Conservation (phyloP, 202 grass and related monocot genomes). For the Zoysia matrella region DNA sequence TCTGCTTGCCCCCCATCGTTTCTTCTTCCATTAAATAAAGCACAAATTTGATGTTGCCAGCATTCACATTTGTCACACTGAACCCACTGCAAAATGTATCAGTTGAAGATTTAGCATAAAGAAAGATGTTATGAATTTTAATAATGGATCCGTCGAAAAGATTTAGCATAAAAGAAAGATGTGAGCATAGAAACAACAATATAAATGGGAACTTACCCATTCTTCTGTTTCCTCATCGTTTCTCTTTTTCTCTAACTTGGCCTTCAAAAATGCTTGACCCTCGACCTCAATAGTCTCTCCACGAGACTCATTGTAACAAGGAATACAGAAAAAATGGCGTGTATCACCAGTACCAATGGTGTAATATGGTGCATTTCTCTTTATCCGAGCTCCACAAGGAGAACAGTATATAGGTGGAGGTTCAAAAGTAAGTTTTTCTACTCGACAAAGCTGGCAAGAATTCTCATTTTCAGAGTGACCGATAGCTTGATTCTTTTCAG, state of each 20-base stretch:
- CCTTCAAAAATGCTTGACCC: constrained; percentile 66
- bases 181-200: constrained; percentile 40
- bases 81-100: constrained; percentile 81
- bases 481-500: too few relatives aligned
- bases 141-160: constrained; percentile 46
- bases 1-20: constrained; percentile 98
- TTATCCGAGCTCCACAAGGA: too few relatives aligned
- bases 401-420: too few relatives aligned
- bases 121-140: too few relatives aligned
- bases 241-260: constrained; percentile 87
- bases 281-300: constrained; percentile 92
- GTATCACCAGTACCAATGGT: too few relatives aligned
- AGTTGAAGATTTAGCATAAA: constrained; percentile 50
- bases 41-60: constrained; percentile 99
- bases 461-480: too few relatives aligned
- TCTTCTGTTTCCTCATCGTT: constrained; percentile 99
- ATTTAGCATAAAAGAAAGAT: constrained; percentile 42
- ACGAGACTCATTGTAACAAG: constrained; percentile 90
- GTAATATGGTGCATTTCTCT: too few relatives aligned
- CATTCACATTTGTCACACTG: constrained; percentile 99
- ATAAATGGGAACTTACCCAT: constrained; percentile 73
- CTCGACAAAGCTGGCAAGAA: too few relatives aligned
- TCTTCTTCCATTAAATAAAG: constrained; percentile 95
- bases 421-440: too few relatives aligned
- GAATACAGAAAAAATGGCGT: constrained; percentile 88